phyloP scores from a whole-genome alignment of 2,329 filamentous ascomycete species.

The Emericellopsis atlantica region DNA sequence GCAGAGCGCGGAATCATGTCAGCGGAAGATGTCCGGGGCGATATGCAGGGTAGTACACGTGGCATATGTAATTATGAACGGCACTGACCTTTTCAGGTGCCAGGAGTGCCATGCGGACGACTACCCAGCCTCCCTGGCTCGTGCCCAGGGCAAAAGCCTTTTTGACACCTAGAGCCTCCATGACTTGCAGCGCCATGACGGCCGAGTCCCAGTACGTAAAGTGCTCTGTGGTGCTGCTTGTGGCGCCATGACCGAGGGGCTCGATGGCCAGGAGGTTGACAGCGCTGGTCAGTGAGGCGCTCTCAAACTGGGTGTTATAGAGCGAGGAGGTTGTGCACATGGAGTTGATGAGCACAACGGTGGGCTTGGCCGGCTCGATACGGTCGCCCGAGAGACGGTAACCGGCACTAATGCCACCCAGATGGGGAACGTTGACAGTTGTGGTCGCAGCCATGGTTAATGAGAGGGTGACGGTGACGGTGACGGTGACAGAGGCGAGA shows the following conservation, averaged over 20 bases:
- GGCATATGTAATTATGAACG: no score
- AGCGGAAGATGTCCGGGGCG: neutral
- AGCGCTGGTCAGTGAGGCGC: slow-evolving; percentile 21
- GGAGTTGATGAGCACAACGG: slow-evolving; percentile 36
- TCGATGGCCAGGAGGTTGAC: slow-evolving; percentile 39
- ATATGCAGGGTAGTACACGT: no score
- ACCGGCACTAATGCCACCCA: slow-evolving; percentile 32
- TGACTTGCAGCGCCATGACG: slow-evolving; percentile 39
- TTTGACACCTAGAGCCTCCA: slow-evolving; percentile 33
- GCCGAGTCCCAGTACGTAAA: slow-evolving; percentile 45
- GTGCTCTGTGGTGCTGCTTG: slow-evolving; percentile 24
- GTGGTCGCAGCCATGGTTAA: slow-evolving; percentile 21
- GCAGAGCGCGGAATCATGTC: slow-evolving; percentile 1
- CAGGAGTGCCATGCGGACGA: slow-evolving; percentile 34
- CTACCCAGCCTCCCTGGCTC: slow-evolving; percentile 39
- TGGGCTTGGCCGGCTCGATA: slow-evolving; percentile 37
- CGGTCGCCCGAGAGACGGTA: slow-evolving; percentile 26
- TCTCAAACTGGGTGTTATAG: slow-evolving; percentile 29
- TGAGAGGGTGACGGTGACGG: neutral
- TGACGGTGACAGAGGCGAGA: neutral
- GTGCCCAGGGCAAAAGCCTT: slow-evolving; percentile 38
- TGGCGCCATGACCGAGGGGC: slow-evolving; percentile 38
- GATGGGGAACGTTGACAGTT: slow-evolving; percentile 32
- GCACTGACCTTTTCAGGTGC: slow-evolving; percentile 29
- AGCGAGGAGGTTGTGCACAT: slow-evolving; percentile 35